A percentile compares a stretch with the other conserved stretches of the same genome.
Evolutionary conservation across 441 rosid genomes (phyloP).

Genomic region (Populus hybrid): DNA sequence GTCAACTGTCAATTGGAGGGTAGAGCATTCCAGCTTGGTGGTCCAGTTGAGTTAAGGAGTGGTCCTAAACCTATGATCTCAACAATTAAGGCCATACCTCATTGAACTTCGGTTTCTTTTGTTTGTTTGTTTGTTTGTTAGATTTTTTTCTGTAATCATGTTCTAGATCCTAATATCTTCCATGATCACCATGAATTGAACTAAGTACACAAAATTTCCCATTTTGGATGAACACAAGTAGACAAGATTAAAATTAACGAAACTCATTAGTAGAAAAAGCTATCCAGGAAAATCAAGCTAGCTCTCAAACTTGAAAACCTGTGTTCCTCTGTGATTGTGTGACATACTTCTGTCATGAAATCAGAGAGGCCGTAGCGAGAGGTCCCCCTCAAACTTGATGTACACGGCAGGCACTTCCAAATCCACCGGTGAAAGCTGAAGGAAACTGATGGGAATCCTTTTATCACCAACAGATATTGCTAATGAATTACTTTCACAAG

Average conservation of each 20-base stretch:
- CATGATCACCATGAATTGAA: neutral
- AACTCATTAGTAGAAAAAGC: neutral
- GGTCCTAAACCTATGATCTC: neutral
- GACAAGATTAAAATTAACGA: neutral
- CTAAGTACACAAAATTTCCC: neutral
- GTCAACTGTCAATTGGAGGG: conserved; percentile 14
- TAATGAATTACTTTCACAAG: neutral
- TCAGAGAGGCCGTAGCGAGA: neutral
- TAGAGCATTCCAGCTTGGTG: neutral
- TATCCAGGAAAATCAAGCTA: neutral
- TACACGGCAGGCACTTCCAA: neutral
- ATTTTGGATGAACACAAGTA: neutral
- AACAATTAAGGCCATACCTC: neutral
- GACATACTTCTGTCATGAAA: neutral
- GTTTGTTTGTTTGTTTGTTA: neutral
- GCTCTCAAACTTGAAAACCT: neutral
- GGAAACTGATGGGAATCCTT: neutral
- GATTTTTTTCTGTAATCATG: neutral
- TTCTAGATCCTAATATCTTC: neutral
- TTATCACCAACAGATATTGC: neutral
- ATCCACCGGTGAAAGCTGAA: neutral
- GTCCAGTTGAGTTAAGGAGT: conserved; percentile 12
- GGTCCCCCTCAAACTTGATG: neutral
- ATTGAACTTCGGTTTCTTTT: neutral
- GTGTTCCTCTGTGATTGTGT: neutral